Evolutionary conservation across 345 rosid genomes (phyloP), one percentile per base, ranked within the genome.

Genomic region (Salix purpurea): DNA sequence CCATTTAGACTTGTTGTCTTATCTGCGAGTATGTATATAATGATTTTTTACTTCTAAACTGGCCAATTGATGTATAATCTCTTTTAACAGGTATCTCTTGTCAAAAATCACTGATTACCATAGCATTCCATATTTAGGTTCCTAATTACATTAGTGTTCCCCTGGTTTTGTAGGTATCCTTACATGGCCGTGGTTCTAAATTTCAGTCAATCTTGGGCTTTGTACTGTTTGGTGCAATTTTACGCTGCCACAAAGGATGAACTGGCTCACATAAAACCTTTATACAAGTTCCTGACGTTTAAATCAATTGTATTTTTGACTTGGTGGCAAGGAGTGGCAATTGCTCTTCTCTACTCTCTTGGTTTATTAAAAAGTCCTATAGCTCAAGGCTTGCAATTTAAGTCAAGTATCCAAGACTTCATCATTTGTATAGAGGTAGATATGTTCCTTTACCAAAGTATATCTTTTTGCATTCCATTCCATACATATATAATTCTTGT

Each of bases 271-370:
- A 96, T 96, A 81, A 91, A 92, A 58, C 99, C 99, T 10, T 87
- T 96, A 71, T 94, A 96, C 74, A 96, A 96, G 89, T 96, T 96
- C 84, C 78, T 94, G 75, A 92, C 91, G 2, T 94, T 96, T 73
- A 96, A 96, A 78, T 93, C 99, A 7, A 96, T 96, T 67, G 99
- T 96, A 77, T 96, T 96, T 83, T 81, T 94, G 86, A 96, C 98
- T 76, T 94, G 98, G 98, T 94, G 99, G 98, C 98, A 96, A 89
- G 98, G 99, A 77, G 97, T 92, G 72, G 95, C 97, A 32, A 96
- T 96, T 79, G 98, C 99, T 84, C 84, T 94, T 70, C 84, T 96
- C 74, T 90, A 78, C 82, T 79, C 97, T 75, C 86, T 94, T 75
- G 97, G 97, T 73, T 87, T 96, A 86, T 89, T 96, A 79, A 90